Evolutionary conservation across 2,329 filamentous ascomycete species (phyloP), one percentile per base, ranked within the genome.

Genomic region (Pyrenophora tritici-repentis): DNA sequence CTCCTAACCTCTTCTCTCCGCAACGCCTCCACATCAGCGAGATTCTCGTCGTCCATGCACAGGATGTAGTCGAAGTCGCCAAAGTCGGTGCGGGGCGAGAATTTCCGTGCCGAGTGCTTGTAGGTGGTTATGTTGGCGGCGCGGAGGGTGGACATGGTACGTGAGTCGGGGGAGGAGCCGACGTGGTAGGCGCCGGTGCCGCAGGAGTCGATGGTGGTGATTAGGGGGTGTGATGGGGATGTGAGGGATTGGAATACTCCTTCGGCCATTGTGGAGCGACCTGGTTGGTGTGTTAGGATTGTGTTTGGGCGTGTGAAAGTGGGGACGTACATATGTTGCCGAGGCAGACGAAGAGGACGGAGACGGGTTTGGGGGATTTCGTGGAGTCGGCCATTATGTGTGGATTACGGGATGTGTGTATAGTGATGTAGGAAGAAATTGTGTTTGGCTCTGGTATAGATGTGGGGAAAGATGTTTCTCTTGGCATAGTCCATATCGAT

Each of bases 301-400:
- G 34, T 33, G 16, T 2, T 24, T 12, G 10, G 1, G 34, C 5
- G 6, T n/a, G 22, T 13, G 33, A 24, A 24, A 2, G 40, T 12
- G 36, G 33, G 2, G 13, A 34, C 32, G 78, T 67, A 83, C 91
- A 99, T 68, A 97, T 97, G 75, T 99, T 99, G 73, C 94, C 94
- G 29, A 97, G 82, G 76, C 94, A 99, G 63, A 97, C 93, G 71
- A 97, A 97, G 44, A 97, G 84, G 32, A 97, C 88, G 69, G 84
- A 88, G 65, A 84, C 82, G 67, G 71, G 67, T 44, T 65, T 67
- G n/a, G 59, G 55, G 22, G 63, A 51, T 6, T 45, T 42, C 4
- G 49, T 10, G 2, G 26, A 24, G 18, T 49, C 53, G 33, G 32
- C 38, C 53, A 55, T 55, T 14, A 32, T 46, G 20, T 20, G 48